phyloP scores from a whole-genome alignment of 2,329 filamentous ascomycete species.

The Sodiomyces alkalinus region DNA sequence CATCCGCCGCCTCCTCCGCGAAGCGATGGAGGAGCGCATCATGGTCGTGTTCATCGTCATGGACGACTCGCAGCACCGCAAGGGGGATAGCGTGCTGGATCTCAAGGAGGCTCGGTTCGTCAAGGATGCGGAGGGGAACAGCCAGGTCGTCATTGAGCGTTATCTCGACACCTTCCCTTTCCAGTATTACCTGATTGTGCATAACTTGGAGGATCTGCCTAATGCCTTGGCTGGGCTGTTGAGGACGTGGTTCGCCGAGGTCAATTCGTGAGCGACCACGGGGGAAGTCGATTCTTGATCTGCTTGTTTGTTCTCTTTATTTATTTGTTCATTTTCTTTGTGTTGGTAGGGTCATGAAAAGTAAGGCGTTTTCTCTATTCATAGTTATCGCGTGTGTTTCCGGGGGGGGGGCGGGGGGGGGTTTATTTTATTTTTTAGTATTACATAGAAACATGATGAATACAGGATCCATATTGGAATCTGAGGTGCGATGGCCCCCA shows the following conservation, averaged over 20 bases:
- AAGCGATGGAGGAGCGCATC: constrained; percentile 83
- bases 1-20: constrained; percentile 67
- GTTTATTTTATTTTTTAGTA: too few species aligned
- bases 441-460: too few species aligned
- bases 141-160: constrained; percentile 66
- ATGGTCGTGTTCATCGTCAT: constrained; percentile 98
- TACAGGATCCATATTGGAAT: too few species aligned
- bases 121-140: constrained; percentile 42
- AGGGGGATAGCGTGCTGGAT: constrained; percentile 62
- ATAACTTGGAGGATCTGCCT: constrained; percentile 81
- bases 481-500: too few species aligned
- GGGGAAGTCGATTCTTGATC: too few species aligned
- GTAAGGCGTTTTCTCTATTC: too few species aligned
- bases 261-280: constrained; percentile 28
- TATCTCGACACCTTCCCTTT: constrained; percentile 97
- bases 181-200: constrained; percentile 88
- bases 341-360: too few species aligned
- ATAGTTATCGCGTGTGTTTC: too few species aligned
- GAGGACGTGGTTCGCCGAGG: constrained; percentile 87
- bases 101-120: constrained; percentile 77
- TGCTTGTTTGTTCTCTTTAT: too few species aligned
- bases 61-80: constrained; percentile 40
- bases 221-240: constrained; percentile 74
- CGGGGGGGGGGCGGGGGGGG: too few species aligned
- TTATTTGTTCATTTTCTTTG: too few species aligned